These are phyloP conservation scores for Ailanthus altissimus DNA, from an alignment of 345 rosid species.

Conservation along the genomic window DNA sequence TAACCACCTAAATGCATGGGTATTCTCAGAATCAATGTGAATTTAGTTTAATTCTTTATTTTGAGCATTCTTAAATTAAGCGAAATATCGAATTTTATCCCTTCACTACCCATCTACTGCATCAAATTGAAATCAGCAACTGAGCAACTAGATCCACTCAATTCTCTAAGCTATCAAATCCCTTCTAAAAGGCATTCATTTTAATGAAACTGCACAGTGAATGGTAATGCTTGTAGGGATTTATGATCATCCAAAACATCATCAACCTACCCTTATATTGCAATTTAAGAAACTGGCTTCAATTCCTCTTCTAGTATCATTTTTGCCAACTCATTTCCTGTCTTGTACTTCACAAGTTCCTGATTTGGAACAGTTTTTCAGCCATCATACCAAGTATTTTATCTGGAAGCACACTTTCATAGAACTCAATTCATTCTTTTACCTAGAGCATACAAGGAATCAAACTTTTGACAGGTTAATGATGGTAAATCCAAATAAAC, in stretches of 20 bases:
- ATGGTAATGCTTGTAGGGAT: not conserved
- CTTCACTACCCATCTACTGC: too few species aligned
- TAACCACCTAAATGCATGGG: too few species aligned
- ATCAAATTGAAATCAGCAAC: too few species aligned
- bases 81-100: too few species aligned
- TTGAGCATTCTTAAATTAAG: too few species aligned
- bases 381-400: not conserved
- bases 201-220: not conserved
- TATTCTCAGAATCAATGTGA: too few species aligned
- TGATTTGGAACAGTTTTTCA: not conserved
- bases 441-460: not conserved
- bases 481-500: not conserved
- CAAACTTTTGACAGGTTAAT: not conserved
- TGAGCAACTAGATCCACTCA: not conserved
- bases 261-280: not conserved
- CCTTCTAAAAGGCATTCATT: not conserved
- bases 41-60: too few species aligned
- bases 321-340: not conserved
- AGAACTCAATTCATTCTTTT: not conserved
- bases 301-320: not conserved
- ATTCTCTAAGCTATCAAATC: not conserved
- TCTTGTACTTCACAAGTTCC: not conserved
- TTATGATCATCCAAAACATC: constrained; percentile 6
- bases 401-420: not conserved
- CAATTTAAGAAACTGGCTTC: not conserved